Percentiles rank a stretch among this genome's conserved stretches.
phyloP scores from a whole-genome alignment of 1,284 basidiomycete species.

The Chiua sp. region DNA sequence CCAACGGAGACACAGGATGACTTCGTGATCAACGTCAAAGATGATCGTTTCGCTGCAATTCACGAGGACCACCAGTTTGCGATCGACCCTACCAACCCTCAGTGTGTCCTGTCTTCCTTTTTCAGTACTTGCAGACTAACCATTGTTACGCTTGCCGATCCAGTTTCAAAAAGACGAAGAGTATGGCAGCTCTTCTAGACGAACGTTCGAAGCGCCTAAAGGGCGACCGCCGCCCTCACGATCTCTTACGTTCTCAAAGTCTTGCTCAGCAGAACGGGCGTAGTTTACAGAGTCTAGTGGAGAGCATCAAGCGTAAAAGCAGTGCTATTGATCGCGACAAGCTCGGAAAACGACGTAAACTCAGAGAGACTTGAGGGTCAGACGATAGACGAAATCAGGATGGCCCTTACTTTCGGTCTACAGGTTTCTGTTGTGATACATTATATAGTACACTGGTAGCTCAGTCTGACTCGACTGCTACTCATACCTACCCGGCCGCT shows the following conservation, averaged over 20 bases:
- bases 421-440: too few species aligned
- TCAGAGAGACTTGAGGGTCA: too few species aligned
- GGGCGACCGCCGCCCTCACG: constrained; percentile 25
- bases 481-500: too few species aligned
- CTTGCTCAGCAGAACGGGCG: constrained; percentile 23
- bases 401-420: too few species aligned
- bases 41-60: constrained; percentile 87
- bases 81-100: constrained; percentile 95
- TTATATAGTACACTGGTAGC: too few species aligned
- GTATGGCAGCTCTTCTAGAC: constrained; percentile 82
- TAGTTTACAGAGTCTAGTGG: constrained; percentile 71
- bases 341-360: constrained; percentile 61
- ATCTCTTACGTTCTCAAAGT: constrained; percentile 13
- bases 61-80: constrained; percentile 94
- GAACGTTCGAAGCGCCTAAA: constrained; percentile 70
- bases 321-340: constrained; percentile 35
- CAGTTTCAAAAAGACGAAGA: constrained; percentile 90
- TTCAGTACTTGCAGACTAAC: neutral
- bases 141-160: neutral
- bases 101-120: constrained; percentile 58
- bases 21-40: constrained; percentile 87
- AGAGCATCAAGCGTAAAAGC: constrained; percentile 86
- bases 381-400: too few species aligned
- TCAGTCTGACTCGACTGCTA: too few species aligned
- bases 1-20: constrained; percentile 73